Base-by-base conservation (phyloP, 2,329 filamentous ascomycete species). In the Dactylonectria estremocensis region DNA sequence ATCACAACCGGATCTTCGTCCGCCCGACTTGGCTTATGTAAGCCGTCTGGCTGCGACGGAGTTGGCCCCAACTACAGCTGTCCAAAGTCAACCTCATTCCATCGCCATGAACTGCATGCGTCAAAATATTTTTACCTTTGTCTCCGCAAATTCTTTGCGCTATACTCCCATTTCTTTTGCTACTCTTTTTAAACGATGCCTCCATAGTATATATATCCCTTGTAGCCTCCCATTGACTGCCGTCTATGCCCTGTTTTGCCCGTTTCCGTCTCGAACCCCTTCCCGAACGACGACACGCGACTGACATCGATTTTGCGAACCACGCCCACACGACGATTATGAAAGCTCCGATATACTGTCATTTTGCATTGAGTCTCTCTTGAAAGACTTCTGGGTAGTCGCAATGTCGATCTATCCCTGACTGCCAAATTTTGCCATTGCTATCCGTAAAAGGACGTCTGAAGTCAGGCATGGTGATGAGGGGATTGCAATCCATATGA, bases 21-120 rank as follows among this genome's bases (percentile, higher is more conserved):
- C 24, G 50, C 28, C 28, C 18, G 31, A 5, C 16, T n/a, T 5
- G 8, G 35, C 18, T 73, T 73, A 73, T 33, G 69, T 74, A 52
- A 72, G 64, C 64, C 45, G 33, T 22, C 50, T 18, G 37, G 22
- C 33, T 46, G 50, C 5, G 10, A 20, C 28, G 50, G 31, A 28
- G n/a, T 8, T 18, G 24, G n/a, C n/a, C 31, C 49, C 31, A 18
- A 53, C 24, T 7, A 20, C 10, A 35, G 28, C 10, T 20, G 28
- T 28, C 50, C 55, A 45, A 28, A n/a, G 24, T 50, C 61, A 61
- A 74, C 69, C 63, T 66, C 69, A 71, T 64, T 55, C 52, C 64
- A 66, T 67, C 64, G 67, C 45, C 64, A 56, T 40, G 18, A 43
- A 24, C 18, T 9, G 22, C 18, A 20, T 4, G 28, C 53, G 13